Evolutionary conservation across 768 basidiomycete species (phyloP).

Genomic region (Naganishia randhawae): DNA sequence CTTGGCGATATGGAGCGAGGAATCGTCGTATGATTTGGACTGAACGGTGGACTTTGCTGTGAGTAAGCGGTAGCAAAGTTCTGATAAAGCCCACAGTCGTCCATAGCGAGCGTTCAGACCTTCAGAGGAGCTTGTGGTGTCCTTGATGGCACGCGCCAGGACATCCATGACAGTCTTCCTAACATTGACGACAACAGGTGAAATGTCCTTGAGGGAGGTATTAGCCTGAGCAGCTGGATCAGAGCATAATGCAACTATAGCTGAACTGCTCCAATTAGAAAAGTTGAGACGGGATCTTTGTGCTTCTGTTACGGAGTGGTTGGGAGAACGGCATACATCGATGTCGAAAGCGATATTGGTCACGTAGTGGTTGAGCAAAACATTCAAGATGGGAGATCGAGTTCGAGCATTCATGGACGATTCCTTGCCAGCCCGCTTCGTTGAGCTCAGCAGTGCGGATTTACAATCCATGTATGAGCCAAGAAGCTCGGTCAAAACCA

Average conservation of each 20-base stretch:
- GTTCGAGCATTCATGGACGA: slow-evolving; percentile 61
- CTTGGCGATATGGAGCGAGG: slow-evolving; percentile 88
- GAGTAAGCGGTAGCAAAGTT: slow-evolving; percentile 81
- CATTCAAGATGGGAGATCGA: slow-evolving; percentile 33
- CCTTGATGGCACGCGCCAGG: slow-evolving; percentile 79
- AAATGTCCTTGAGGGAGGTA: slow-evolving; percentile 64
- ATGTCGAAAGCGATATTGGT: slow-evolving; percentile 69
- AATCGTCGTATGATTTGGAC: slow-evolving; percentile 62
- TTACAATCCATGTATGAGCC: slow-evolving; percentile 94
- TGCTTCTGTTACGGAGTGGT: slow-evolving; percentile 11
- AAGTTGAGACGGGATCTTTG: slow-evolving; percentile 38
- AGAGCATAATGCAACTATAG: slow-evolving; percentile 87
- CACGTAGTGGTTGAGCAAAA: slow-evolving; percentile 73
- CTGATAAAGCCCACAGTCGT: slow-evolving; percentile 76
- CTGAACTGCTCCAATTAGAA: slow-evolving; percentile 58
- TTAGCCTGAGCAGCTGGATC: slow-evolving; percentile 65
- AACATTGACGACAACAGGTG: slow-evolving; percentile 74
- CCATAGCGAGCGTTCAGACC: slow-evolving; percentile 72
- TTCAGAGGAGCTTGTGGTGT: slow-evolving; percentile 60
- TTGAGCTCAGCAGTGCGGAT: slow-evolving; percentile 73
- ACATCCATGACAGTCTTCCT: slow-evolving; percentile 88
- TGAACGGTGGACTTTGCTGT: slow-evolving; percentile 60
- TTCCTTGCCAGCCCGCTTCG: slow-evolving; percentile 56
- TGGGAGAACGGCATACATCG: slow-evolving; percentile 53
- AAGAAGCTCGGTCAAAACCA: slow-evolving; percentile 72